These are phyloP conservation scores for Dendryphion nanum DNA, from an alignment of 2,329 filamentous ascomycete species.

Conservation along the genomic window DNA sequence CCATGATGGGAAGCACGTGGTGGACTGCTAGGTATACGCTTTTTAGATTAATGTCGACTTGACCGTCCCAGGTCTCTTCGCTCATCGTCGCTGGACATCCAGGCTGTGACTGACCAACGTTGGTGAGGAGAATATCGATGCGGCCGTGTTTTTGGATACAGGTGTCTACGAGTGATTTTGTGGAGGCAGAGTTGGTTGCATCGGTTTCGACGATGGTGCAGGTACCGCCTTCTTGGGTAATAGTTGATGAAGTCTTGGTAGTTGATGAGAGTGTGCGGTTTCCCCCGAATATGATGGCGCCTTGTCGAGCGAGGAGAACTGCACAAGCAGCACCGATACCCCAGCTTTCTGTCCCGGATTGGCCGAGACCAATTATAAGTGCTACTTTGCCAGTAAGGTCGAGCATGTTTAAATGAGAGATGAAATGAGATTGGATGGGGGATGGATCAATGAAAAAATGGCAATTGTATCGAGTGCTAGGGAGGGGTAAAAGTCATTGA, in stretches of 20 bases:
- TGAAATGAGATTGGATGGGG: too few relatives aligned
- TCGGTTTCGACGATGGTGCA: background rate
- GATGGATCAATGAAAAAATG: too few relatives aligned
- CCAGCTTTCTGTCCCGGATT: constrained; percentile 5
- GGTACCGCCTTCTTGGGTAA: background rate
- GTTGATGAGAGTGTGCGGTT: constrained; percentile 6
- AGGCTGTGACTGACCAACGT: background rate
- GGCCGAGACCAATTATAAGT: constrained; percentile 8
- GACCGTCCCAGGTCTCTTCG: background rate
- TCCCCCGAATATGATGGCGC: constrained; percentile 9
- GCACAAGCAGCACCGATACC: constrained; percentile 11
- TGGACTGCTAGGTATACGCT: background rate
- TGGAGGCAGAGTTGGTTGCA: background rate
- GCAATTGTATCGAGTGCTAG: too few relatives aligned
- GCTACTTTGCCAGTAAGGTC: constrained; percentile 7
- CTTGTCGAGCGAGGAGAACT: constrained; percentile 7
- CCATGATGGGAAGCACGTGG: background rate
- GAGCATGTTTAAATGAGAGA: too few relatives aligned
- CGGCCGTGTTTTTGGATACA: background rate
- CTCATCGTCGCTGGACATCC: background rate
- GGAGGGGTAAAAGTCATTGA: too few relatives aligned
- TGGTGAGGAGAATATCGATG: background rate
- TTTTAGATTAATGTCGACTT: background rate
- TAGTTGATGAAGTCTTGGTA: background rate
- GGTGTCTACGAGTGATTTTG: background rate